Base-by-base conservation (phyloP, 192 early-diverging fungal genomes). In the Coemansia sp. region DNA sequence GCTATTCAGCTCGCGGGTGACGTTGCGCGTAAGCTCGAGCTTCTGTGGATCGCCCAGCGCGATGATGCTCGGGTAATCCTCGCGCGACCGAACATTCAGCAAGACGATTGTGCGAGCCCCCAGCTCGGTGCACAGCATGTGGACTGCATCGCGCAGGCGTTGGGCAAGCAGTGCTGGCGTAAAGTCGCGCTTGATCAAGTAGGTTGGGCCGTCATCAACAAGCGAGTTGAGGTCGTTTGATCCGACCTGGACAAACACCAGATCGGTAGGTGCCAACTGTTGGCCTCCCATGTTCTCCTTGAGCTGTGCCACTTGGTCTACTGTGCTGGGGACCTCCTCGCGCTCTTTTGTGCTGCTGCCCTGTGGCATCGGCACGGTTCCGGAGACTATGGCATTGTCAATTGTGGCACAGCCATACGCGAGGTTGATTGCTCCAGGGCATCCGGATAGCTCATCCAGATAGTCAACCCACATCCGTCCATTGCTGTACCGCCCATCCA, bases 151-250 rank as follows among this genome's bases (percentile, higher is more conserved):
- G 4, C 24, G 59, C 9, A 83, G 65, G 20, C 67, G 62, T 16
- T 23, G 39, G 44, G 75, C 80, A 20, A 83, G 71, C 35, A 51
- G 21, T 20, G 55, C 23, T 1, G 68, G 62, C 49, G 80, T 73
- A 51, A 74, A 77, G 11, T 16, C 46, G 30, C 34, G 38, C n/a
- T 71, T 71, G 36, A 43, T 64, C 9, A 20, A 21, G 34, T 75
- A 75, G 23, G 68, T 62, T 9, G 64, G 62, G 0, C n/a, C 35
- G 35, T 38, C 57, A 43, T 64, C 62, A 1, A 83, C 45, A 7
- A 83, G 68, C 20, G 80, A 70, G 36, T 83, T 77, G 43, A 83
- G 59, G 48, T 83, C 80, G 53, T 83, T 83, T 10, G 80, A 77
- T 4, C 80, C 80, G 2, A 64, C 75, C 46, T 77, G 76, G 6